phyloP scores from a whole-genome alignment of 2,329 filamentous ascomycete species.

The Clarireedia sp. region DNA sequence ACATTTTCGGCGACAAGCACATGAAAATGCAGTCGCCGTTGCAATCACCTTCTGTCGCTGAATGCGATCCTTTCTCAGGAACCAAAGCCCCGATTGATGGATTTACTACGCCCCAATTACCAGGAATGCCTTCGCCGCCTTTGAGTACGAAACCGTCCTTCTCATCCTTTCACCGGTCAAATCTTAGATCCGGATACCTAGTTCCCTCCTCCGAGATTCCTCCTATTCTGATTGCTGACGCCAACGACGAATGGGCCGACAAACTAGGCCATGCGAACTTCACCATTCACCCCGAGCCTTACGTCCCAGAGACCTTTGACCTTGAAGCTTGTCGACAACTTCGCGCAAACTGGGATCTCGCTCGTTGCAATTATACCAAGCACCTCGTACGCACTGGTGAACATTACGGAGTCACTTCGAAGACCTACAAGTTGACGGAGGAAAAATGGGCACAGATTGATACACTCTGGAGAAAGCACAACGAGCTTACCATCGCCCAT shows the following conservation, averaged over 20 bases:
- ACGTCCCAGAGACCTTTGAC: conserved; percentile 57
- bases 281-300: conserved; percentile 75
- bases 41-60: conserved; percentile 73
- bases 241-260: conserved; percentile 74
- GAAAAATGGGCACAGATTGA: conserved; percentile 84
- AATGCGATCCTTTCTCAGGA: conserved; percentile 34
- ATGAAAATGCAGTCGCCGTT: conserved; percentile 68
- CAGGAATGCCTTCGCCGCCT: conserved; percentile 55
- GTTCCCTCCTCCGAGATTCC: conserved; percentile 50
- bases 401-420: conserved; percentile 84
- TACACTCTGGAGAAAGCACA: conserved; percentile 60
- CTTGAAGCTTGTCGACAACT: conserved; percentile 50
- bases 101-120: conserved; percentile 36
- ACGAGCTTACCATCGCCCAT: conserved; percentile 55
- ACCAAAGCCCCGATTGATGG: conserved; percentile 38
- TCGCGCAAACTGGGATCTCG: conserved; percentile 72
- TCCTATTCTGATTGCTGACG: conserved; percentile 58
- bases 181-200: conserved; percentile 35
- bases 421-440: conserved; percentile 77
- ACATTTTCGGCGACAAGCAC: conserved; percentile 38
- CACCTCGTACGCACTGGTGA: conserved; percentile 82
- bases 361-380: conserved; percentile 79
- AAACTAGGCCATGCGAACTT: conserved; percentile 90
- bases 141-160: conserved; percentile 71
- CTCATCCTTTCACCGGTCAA: conserved; percentile 57